phyloP scores from a whole-genome alignment of 768 basidiomycete species.

The Rhodotorula kratochvilovae region DNA sequence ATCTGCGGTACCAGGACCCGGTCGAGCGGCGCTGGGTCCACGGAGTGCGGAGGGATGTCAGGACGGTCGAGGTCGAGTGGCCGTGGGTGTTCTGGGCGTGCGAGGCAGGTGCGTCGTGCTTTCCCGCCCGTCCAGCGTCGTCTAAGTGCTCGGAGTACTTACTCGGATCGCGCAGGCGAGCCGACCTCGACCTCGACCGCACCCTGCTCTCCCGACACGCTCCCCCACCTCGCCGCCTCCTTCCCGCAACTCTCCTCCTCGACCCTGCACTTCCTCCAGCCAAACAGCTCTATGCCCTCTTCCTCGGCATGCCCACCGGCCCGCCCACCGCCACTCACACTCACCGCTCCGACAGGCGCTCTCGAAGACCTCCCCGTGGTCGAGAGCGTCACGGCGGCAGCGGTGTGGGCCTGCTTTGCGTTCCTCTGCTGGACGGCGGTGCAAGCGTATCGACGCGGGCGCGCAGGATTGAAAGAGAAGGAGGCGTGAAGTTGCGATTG shows the following conservation, averaged over 20 bases:
- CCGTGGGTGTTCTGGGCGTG: conserved; percentile 38
- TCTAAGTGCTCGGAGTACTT: too few species aligned
- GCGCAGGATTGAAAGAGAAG: background rate
- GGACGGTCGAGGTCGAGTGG: conserved; percentile 8
- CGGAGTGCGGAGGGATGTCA: background rate
- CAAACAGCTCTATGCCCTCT: background rate
- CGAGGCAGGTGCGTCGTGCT: background rate
- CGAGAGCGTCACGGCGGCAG: conserved; percentile 12
- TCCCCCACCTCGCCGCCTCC: background rate
- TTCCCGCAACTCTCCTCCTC: background rate
- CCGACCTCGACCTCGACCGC: background rate
- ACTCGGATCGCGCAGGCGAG: background rate
- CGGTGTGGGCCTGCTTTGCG: conserved; percentile 16
- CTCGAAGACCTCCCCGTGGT: conserved; percentile 24
- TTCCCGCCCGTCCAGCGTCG: too few species aligned
- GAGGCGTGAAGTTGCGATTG: background rate
- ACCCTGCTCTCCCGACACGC: background rate
- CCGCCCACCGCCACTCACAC: background rate
- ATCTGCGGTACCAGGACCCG: conserved; percentile 34
- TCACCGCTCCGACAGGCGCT: conserved; percentile 19
- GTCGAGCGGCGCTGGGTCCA: conserved; percentile 1
- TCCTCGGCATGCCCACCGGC: background rate
- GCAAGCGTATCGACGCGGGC: background rate
- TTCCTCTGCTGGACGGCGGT: conserved; percentile 11
- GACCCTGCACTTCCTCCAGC: background rate